phyloP scores from a whole-genome alignment of 441 rosid genomes.

The Geranium incanum region DNA sequence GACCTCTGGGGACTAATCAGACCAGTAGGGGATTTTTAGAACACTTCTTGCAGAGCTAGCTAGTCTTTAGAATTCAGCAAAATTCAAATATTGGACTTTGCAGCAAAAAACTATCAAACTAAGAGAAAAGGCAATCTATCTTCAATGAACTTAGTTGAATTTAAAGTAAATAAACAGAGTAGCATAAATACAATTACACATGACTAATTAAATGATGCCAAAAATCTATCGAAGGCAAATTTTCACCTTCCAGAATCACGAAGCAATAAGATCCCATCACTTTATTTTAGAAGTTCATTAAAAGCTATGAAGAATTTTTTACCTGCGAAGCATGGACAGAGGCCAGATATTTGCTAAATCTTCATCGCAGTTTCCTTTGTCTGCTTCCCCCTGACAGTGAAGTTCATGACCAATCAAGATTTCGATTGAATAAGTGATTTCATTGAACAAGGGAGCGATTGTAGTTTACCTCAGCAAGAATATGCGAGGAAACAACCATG shows the following conservation, averaged over 20 bases:
- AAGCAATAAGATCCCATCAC: background rate
- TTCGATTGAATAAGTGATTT: conserved; percentile 3
- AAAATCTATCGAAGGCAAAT: background rate
- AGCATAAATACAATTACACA: background rate
- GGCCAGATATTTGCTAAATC: conserved; percentile 62
- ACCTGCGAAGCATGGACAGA: conserved; percentile 78
- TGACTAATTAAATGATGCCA: background rate
- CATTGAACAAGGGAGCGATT: background rate
- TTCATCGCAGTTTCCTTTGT: conserved; percentile 36
- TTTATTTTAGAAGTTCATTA: background rate
- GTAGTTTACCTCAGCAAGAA: conserved; percentile 67
- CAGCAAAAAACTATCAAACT: background rate
- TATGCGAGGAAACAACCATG: conserved; percentile 93
- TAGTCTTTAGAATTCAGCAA: background rate
- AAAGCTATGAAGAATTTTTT: conserved; percentile 17
- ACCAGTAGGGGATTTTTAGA: no score
- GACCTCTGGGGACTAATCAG: no score
- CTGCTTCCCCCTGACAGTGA: conserved; percentile 43
- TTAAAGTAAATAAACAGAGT: background rate
- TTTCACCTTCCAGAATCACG: background rate
- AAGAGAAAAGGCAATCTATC: background rate
- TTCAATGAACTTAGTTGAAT: background rate
- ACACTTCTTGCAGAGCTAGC: background rate
- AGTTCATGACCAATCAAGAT: conserved; percentile 21
- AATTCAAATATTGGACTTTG: background rate